Conservation (phyloP, 2,329 filamentous ascomycete genomes). For the Aspergillus brunneoviolaceus region DNA sequence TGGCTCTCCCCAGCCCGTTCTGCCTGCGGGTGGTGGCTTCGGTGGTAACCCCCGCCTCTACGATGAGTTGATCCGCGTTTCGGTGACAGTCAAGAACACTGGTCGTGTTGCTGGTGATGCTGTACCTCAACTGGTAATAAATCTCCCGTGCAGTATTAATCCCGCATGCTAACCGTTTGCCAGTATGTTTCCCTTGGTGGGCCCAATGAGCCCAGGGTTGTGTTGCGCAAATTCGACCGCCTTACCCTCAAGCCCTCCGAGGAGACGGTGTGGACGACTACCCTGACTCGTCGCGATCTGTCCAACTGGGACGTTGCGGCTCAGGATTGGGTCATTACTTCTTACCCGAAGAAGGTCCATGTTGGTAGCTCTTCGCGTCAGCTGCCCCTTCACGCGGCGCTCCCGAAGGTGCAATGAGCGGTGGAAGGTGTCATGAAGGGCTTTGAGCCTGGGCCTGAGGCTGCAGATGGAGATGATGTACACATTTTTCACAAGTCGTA, state of each 20-base stretch:
- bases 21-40: slow-evolving; percentile 57
- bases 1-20: slow-evolving; percentile 55
- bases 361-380: slow-evolving; percentile 61
- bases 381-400: slow-evolving; percentile 47
- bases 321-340: slow-evolving; percentile 79
- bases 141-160: neutral
- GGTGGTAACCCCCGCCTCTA: slow-evolving; percentile 61
- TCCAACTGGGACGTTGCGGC: slow-evolving; percentile 77
- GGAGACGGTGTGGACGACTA: slow-evolving; percentile 63
- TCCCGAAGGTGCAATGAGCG: slow-evolving; percentile 30
- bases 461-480: neutral
- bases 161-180: slow-evolving; percentile 9
- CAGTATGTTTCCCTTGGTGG: slow-evolving; percentile 77
- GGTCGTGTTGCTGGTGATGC: slow-evolving; percentile 51
- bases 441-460: no score
- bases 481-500: slow-evolving; percentile 7
- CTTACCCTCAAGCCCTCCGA: slow-evolving; percentile 69
- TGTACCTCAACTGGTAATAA: slow-evolving; percentile 51
- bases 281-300: slow-evolving; percentile 75
- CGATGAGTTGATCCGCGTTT: slow-evolving; percentile 51
- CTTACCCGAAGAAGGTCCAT: slow-evolving; percentile 58
- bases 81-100: slow-evolving; percentile 53
- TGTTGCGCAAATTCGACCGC: slow-evolving; percentile 79
- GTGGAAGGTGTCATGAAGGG: neutral
- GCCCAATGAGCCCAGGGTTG: slow-evolving; percentile 63